Base-by-base conservation (phyloP, 257 asterid species). In the Salvia hispanica region DNA sequence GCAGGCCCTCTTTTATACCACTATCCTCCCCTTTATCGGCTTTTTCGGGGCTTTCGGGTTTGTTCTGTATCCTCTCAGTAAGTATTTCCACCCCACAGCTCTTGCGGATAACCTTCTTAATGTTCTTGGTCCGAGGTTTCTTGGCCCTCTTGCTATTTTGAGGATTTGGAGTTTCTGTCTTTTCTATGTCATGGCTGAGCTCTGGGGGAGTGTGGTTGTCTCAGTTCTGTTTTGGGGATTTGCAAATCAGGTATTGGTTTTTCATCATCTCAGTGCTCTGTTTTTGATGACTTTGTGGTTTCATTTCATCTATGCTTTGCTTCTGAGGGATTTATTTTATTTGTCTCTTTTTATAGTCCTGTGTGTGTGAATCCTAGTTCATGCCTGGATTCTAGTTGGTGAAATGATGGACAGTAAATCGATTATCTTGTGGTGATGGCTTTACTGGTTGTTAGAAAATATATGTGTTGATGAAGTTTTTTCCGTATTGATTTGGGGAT, bases 151-250 rank as follows among this genome's bases (percentile, higher is more conserved):
- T 68, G 99, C 99, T 2, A 91, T 94, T 64, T 3, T 94, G 95
- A 89, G 99, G 88, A 94, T 94, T 9, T 94, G 99, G 99, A 94
- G 97, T 76, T 94, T 87, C 76, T 94, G 99, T 39, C 82, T 94
- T 88, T 94, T 94, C 80, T 94, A 94, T 85, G 99, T 94, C 60
- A 94, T 94, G 99, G 99, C 99, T 71, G 99, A 94, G 48, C 98
- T 94, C 56, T 94, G 99, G 99, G 98, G 99, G 3, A 94, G 99
- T 77, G 99, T 94, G 74, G 99, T 94, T 44, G 71, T 94, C 54
- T 94, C 99, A 0, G 99, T 94, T 62, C 95, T 94, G 42, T 94
- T 94, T 66, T 94, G 99, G 99, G 99, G 99, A 1, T 83, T 94
- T 64, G 99, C 99, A 68, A 94, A 94, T 79, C 99, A 94, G 98